Base-by-base conservation (phyloP, 306 rosid species). In the Clitoria ternatea region DNA sequence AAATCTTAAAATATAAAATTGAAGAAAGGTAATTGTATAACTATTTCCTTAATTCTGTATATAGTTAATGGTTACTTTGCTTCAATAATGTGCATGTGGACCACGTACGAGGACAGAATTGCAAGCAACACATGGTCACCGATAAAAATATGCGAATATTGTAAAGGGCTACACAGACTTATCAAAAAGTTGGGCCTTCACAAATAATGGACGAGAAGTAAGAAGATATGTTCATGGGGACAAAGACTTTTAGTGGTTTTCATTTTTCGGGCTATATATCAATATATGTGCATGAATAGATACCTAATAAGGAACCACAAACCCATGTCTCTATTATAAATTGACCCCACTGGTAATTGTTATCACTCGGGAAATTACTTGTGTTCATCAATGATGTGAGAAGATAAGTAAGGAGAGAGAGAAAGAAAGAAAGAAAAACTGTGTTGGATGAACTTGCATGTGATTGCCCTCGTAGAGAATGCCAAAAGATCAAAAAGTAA, bases 341-440 rank as follows among this genome's bases (percentile, higher is more conserved):
- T 47, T 47, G 78, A 65, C 75, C 56, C 75, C 56, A 13, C 24
- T 63, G 82, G 71, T 39, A 71, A 69, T 63, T 53, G 18, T 56
- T 70, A 77, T 62, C 61, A 40, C 36, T 53, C 1, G 20, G 36
- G 61, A 49, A 57, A 66, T 66, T 45, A 52, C 48, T 74, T 60
- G 64, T 53, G 72, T 30, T 24, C 62, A 63, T 75, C 65, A 55
- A 48, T 66, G 78, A 76, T 70, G 78, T 61, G 24, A 65, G 55
- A 63, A 61, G 75, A 48, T 20, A 57, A 70, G 48, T 54, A 30
- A 44, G 56, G 23, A 70, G 5, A 32, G 19, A 64, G 4, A 37
- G 32, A 18, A 19, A 20, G 29, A 44, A 33, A 32, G 13, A 3
- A 14, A 53, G 4, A 61, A 79, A 40, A 39, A 10, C n/a, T 32